Evolutionary conservation across 129 eudicot genomes (phyloP).

Genomic region (Tagetes erecta): DNA sequence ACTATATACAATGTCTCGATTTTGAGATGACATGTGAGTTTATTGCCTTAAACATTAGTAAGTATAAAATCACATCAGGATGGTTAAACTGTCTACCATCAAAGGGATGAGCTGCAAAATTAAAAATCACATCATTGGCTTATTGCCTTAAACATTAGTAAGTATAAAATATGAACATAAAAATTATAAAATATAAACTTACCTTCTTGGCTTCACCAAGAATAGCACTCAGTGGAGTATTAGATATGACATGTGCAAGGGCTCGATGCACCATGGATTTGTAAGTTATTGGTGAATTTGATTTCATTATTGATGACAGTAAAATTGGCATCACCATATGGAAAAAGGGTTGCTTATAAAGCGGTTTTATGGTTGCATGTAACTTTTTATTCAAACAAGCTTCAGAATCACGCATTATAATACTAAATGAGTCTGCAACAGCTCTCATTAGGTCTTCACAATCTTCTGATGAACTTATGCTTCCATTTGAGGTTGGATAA

Average conservation of each 20-base stretch:
- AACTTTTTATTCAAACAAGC: slow-evolving; percentile 69
- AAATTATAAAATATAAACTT: neutral
- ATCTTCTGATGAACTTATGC: slow-evolving; percentile 29
- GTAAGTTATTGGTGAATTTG: slow-evolving; percentile 43
- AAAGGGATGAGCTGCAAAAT: slow-evolving; percentile 71
- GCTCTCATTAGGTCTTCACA: slow-evolving; percentile 42
- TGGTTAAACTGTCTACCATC: slow-evolving; percentile 57
- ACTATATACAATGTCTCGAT: slow-evolving; percentile 67
- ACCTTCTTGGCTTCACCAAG: slow-evolving; percentile 81
- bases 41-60: neutral
- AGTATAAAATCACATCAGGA: slow-evolving; percentile 41
- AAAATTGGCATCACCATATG: slow-evolving; percentile 69
- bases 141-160: neutral
- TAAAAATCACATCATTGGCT: slow-evolving; percentile 6
- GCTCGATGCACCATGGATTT: slow-evolving; percentile 83
- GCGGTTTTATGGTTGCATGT: slow-evolving; percentile 70
- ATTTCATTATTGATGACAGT: slow-evolving; percentile 45
- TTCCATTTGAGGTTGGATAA: slow-evolving; percentile 20
- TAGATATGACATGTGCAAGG: slow-evolving; percentile 68
- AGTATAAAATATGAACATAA: neutral
- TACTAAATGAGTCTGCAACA: slow-evolving; percentile 79
- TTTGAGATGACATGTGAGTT: slow-evolving; percentile 34
- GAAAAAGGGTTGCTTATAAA: slow-evolving; percentile 87
- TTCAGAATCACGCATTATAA: slow-evolving; percentile 80
- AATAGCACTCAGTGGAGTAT: slow-evolving; percentile 71